phyloP scores from a whole-genome alignment of 495 filamentous ascomycete species.

The Podospora tetraspora region DNA sequence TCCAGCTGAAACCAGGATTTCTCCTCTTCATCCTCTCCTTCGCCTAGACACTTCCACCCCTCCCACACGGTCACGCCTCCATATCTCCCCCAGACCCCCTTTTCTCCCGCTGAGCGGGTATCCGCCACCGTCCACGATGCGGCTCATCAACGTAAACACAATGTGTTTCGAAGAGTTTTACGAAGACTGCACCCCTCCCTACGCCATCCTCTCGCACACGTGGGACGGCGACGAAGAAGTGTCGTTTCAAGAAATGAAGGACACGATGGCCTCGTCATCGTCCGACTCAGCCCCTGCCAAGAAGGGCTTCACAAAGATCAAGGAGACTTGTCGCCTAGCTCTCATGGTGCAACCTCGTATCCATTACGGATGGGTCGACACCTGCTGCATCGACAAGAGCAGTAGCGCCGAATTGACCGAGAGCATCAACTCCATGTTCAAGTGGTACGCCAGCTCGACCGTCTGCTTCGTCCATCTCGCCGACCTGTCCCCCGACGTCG shows the following conservation, averaged over 20 bases:
- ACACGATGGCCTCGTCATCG: constrained; percentile 6
- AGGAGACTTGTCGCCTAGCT: constrained; percentile 23
- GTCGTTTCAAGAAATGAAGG: constrained; percentile 21
- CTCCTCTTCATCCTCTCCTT: no score
- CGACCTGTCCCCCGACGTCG: constrained; percentile 7
- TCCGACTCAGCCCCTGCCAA: not conserved
- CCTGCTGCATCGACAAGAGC: constrained; percentile 42
- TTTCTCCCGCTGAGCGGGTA: not conserved
- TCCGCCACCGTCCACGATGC: constrained; percentile 31
- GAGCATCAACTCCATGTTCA: constrained; percentile 47
- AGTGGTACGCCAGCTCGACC: constrained; percentile 29
- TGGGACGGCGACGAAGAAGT: constrained; percentile 32
- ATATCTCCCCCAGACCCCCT: no score
- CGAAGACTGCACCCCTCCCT: constrained; percentile 17
- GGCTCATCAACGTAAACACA: constrained; percentile 37
- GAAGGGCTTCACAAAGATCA: constrained; percentile 20
- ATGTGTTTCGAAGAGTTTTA: constrained; percentile 31
- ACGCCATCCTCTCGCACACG: constrained; percentile 39
- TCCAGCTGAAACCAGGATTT: no score
- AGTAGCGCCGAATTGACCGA: constrained; percentile 39
- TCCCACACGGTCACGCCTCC: no score
- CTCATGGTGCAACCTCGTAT: constrained; percentile 15
- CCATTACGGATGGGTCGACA: constrained; percentile 39
- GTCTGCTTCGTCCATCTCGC: constrained; percentile 31
- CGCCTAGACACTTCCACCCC: no score